Conservation (phyloP, 805 yeast genomes). For the Teunomyces funiuensis region DNA sequence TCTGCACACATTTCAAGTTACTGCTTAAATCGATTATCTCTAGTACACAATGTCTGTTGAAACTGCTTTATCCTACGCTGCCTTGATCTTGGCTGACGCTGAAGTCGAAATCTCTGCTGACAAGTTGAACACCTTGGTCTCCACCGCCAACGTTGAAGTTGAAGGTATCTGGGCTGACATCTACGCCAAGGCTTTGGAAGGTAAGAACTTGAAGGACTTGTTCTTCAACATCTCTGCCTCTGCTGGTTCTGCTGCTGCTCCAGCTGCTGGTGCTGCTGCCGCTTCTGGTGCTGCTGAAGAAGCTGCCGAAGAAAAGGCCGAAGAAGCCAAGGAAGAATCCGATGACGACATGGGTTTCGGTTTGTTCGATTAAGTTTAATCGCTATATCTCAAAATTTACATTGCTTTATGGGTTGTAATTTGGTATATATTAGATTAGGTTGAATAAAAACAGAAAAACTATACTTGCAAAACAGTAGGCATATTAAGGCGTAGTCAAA, state of each 20-base stretch:
- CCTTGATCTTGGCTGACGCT: slow-evolving; percentile 50
- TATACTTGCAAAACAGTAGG: neutral
- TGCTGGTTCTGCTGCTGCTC: slow-evolving; percentile 43
- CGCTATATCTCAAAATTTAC: slow-evolving; percentile 5
- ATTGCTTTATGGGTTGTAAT: neutral
- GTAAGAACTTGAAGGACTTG: slow-evolving; percentile 47
- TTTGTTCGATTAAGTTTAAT: slow-evolving; percentile 39
- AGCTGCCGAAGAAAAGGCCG: slow-evolving; percentile 27
- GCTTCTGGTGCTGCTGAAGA: slow-evolving; percentile 37
- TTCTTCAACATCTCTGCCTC: slow-evolving; percentile 50
- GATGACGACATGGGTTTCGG: slow-evolving; percentile 47
- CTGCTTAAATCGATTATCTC: slow-evolving; percentile 51
- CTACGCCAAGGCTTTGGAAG: slow-evolving; percentile 48
- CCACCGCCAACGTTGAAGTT: slow-evolving; percentile 44
- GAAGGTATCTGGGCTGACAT: slow-evolving; percentile 49
- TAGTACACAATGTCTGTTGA: slow-evolving; percentile 49
- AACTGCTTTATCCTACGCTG: slow-evolving; percentile 51
- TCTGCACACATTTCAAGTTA: slow-evolving; percentile 36
- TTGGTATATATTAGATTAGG: slow-evolving; percentile 1
- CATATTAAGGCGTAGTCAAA: too few species aligned
- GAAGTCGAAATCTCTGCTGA: slow-evolving; percentile 47
- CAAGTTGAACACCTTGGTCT: slow-evolving; percentile 42
- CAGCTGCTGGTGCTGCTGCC: slow-evolving; percentile 34
- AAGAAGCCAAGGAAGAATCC: slow-evolving; percentile 35
- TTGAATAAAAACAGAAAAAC: slow-evolving; percentile 7